These are phyloP conservation scores for Excoecaria cochinchinensis DNA, from an alignment of 345 rosid species.

Conservation along the genomic window DNA sequence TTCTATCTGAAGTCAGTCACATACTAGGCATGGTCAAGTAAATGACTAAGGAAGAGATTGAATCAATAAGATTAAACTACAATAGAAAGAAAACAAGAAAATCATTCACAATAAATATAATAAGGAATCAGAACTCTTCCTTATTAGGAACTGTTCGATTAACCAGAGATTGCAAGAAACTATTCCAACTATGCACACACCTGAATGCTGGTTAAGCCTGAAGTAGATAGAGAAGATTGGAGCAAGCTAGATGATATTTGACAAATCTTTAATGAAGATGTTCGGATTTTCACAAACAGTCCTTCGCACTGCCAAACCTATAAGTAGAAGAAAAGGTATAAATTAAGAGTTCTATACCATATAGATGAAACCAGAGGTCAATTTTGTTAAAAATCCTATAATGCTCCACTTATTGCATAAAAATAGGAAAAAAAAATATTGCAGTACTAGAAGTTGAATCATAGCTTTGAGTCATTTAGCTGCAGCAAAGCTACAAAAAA, in stretches of 20 bases:
- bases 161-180: not conserved
- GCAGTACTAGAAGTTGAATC: not conserved
- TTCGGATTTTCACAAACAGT: conserved; percentile 51
- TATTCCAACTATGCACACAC: conserved; percentile 33
- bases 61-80: conserved; percentile 15
- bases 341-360: not conserved
- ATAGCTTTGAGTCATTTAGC: not conserved
- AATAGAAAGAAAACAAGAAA: conserved; percentile 4
- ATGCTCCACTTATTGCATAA: conserved; percentile 2
- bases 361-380: conserved; percentile 1
- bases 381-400: not conserved
- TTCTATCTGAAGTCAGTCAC: conserved; percentile 30
- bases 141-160: not conserved
- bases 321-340: conserved; percentile 15
- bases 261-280: conserved; percentile 62
- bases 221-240: conserved; percentile 45
- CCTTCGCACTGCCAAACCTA: conserved; percentile 65
- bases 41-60: not conserved
- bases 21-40: conserved; percentile 13
- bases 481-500: not conserved
- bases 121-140: conserved; percentile 5
- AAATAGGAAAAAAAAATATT: not conserved
- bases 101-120: not conserved
- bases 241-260: conserved; percentile 44
- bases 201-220: conserved; percentile 54